Evolutionary conservation across 192 early-diverging fungal species (phyloP).

Genomic region (Mycoemilia scoparia): DNA sequence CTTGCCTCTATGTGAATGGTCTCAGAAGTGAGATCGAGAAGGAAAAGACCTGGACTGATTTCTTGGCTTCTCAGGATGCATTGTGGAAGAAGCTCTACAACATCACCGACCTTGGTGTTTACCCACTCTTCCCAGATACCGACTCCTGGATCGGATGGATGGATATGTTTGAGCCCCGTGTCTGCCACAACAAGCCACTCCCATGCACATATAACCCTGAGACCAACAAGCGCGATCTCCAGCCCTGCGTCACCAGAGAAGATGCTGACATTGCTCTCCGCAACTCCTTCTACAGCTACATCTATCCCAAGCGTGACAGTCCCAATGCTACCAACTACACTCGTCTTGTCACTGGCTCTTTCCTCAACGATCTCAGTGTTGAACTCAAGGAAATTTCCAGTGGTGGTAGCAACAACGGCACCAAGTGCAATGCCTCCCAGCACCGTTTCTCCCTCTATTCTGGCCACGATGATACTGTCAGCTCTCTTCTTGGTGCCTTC

Average conservation of each 20-base stretch:
- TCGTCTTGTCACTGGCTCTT: conserved; percentile 23
- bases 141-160: background rate
- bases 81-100: too few species aligned
- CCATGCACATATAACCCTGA: background rate
- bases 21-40: too few species aligned
- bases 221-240: too few species aligned
- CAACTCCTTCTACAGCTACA: conserved; percentile 15
- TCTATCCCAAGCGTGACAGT: conserved; percentile 16
- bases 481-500: conserved; percentile 21
- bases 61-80: too few species aligned
- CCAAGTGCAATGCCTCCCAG: conserved; percentile 1
- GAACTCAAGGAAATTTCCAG: conserved; percentile 11
- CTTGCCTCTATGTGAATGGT: too few species aligned
- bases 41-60: too few species aligned
- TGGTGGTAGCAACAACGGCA: conserved; percentile 6
- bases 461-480: conserved; percentile 29
- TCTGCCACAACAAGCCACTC: background rate
- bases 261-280: conserved; percentile 11
- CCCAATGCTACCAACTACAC: conserved; percentile 7
- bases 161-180: background rate
- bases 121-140: too few species aligned
- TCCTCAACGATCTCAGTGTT: conserved; percentile 21
- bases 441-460: conserved; percentile 32
- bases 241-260: conserved; percentile 14
- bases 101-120: too few species aligned